Evolutionary conservation across 1,284 basidiomycete genomes (phyloP).

Genomic region (Lentinula novae-zelandiae): DNA sequence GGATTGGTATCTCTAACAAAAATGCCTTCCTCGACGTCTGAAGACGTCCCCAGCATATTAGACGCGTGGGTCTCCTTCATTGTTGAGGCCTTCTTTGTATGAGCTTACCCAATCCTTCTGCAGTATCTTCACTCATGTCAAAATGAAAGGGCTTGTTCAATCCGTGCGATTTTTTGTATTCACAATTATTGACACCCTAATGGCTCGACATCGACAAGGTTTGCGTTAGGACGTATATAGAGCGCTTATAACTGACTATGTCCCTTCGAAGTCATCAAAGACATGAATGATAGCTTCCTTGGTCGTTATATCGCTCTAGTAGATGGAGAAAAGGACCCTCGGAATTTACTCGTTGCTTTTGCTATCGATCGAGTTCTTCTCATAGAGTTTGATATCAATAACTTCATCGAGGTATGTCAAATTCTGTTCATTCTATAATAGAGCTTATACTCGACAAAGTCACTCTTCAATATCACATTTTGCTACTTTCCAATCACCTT

Average conservation of each 20-base stretch:
- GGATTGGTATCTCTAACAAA: conserved; percentile 70
- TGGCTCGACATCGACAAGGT: conserved; percentile 76
- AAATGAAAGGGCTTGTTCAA: conserved; percentile 81
- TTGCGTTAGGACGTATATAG: background rate
- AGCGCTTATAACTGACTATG: background rate
- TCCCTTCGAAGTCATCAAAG: conserved; percentile 55
- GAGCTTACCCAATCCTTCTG: background rate
- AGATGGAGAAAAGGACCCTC: conserved; percentile 96
- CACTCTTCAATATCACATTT: conserved; percentile 93
- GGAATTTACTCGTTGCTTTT: conserved; percentile 91
- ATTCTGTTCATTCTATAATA: background rate
- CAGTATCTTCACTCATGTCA: conserved; percentile 78
- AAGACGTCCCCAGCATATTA: conserved; percentile 66
- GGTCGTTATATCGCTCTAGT: conserved; percentile 76
- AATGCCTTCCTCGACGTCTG: conserved; percentile 65
- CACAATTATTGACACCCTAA: conserved; percentile 76
- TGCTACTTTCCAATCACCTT: conserved; percentile 99
- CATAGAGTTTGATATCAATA: conserved; percentile 81
- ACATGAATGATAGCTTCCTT: conserved; percentile 72
- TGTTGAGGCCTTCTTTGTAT: background rate
- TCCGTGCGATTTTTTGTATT: conserved; percentile 82
- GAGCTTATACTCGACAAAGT: conserved; percentile 38
- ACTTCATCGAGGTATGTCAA: conserved; percentile 68
- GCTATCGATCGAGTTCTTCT: conserved; percentile 82
- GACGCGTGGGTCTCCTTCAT: conserved; percentile 51